phyloP scores from a whole-genome alignment of 2,329 filamentous ascomycete genomes.

The Colletotrichum sp. region DNA sequence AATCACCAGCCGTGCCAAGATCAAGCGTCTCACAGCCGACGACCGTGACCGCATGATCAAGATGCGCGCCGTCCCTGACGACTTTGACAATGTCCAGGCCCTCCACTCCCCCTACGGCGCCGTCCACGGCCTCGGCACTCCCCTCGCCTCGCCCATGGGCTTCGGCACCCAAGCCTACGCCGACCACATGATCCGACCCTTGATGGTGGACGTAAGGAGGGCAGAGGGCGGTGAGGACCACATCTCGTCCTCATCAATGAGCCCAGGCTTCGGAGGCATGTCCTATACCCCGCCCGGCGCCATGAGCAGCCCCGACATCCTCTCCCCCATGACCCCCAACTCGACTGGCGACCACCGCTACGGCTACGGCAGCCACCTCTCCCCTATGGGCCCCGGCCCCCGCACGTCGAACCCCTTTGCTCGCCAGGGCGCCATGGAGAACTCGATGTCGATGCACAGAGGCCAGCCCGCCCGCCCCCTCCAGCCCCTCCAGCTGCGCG shows the following conservation, averaged over 20 bases:
- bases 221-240: slow-evolving; percentile 65
- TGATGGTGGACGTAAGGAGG: slow-evolving; percentile 73
- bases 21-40: slow-evolving; percentile 73
- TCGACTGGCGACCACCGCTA: slow-evolving; percentile 50
- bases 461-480: slow-evolving; percentile 55
- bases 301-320: slow-evolving; percentile 57
- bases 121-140: slow-evolving; percentile 55
- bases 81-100: slow-evolving; percentile 73
- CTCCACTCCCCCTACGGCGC: slow-evolving; percentile 72
- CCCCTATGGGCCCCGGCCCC: slow-evolving; percentile 52
- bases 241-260: slow-evolving; percentile 70
- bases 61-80: slow-evolving; percentile 73
- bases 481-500: slow-evolving; percentile 63
- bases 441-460: slow-evolving; percentile 42
- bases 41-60: slow-evolving; percentile 75
- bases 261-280: slow-evolving; percentile 70
- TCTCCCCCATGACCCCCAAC: slow-evolving; percentile 60
- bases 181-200: slow-evolving; percentile 68
- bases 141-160: slow-evolving; percentile 54
- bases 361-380: slow-evolving; percentile 53
- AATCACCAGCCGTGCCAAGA: slow-evolving; percentile 65
- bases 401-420: slow-evolving; percentile 58
- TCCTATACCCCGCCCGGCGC: slow-evolving; percentile 62
- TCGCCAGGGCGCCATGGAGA: slow-evolving; percentile 51
- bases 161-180: slow-evolving; percentile 55